Percentiles rank a stretch among this genome's conserved stretches.
These are phyloP conservation scores for Ophiocordyceps robertsii DNA, from an alignment of 2,329 filamentous ascomycete species.

Conservation along the genomic window DNA sequence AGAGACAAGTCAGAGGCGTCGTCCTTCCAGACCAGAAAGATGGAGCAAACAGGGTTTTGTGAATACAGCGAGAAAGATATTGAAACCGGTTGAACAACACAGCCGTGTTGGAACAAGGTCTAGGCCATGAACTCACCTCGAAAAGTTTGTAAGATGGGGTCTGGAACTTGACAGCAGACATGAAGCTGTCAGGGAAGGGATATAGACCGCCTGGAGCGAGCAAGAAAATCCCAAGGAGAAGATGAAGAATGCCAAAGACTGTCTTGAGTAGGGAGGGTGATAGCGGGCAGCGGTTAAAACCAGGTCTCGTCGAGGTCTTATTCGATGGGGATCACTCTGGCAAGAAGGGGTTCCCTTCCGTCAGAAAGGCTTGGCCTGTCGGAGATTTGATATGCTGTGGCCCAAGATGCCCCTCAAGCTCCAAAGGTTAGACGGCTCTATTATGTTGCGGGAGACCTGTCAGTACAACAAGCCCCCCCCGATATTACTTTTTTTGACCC, in stretches of 20 bases:
- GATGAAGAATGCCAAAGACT: constrained; percentile 21
- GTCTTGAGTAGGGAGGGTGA: constrained; percentile 23
- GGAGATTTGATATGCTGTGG: constrained; percentile 23
- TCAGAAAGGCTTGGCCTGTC: constrained; percentile 15
- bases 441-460: constrained; percentile 15
- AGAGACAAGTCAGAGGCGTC: constrained; percentile 2
- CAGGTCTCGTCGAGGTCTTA: constrained; percentile 25
- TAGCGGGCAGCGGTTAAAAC: constrained; percentile 17
- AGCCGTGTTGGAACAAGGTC: constrained; percentile 16
- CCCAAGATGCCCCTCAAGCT: constrained; percentile 11
- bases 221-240: constrained; percentile 18
- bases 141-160: constrained; percentile 43
- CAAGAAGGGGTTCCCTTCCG: constrained; percentile 16
- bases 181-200: constrained; percentile 31
- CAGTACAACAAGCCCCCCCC: constrained; percentile 13
- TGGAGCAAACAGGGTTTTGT: not conserved
- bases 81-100: not conserved
- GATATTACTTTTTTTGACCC: constrained; percentile 18
- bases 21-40: not conserved
- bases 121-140: constrained; percentile 36
- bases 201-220: constrained; percentile 10
- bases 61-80: not conserved
- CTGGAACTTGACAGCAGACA: constrained; percentile 45
- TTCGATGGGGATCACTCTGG: constrained; percentile 15
- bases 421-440: constrained; percentile 17